A percentile compares a stretch with the other conserved stretches of the same genome.
phyloP scores from a whole-genome alignment of 2,329 filamentous ascomycete genomes.

The Cryphonectria nitschkei region DNA sequence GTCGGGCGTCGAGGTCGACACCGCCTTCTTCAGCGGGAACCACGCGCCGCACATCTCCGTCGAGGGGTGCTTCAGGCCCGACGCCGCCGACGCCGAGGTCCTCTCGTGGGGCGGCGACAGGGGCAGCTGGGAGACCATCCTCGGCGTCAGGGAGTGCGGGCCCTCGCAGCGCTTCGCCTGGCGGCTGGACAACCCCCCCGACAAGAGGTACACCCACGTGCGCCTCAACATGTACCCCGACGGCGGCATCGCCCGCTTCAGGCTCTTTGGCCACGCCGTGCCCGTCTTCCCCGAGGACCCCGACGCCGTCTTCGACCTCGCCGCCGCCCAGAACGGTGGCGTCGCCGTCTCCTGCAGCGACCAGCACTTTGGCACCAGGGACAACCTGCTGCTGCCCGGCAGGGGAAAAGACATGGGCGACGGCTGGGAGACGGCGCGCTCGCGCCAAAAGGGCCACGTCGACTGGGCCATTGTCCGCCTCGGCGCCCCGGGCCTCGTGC shows the following conservation, averaged over 20 bases:
- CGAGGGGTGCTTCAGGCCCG: constrained; percentile 68
- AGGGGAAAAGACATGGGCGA: constrained; percentile 85
- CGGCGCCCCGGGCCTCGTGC: constrained; percentile 66
- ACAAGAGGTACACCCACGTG: constrained; percentile 77
- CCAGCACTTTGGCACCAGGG: constrained; percentile 82
- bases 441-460: constrained; percentile 70
- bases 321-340: constrained; percentile 77
- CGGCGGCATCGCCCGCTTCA: constrained; percentile 80
- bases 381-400: constrained; percentile 78
- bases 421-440: constrained; percentile 83
- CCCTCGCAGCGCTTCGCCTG: constrained; percentile 75
- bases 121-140: constrained; percentile 73
- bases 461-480: constrained; percentile 83
- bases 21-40: constrained; percentile 81
- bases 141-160: constrained; percentile 71
- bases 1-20: constrained; percentile 78
- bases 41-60: constrained; percentile 80
- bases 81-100: constrained; percentile 61
- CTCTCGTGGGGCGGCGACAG: constrained; percentile 61
- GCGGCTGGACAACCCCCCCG: constrained; percentile 62
- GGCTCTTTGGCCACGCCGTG: constrained; percentile 75
- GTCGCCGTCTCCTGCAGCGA: constrained; percentile 77
- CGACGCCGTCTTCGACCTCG: constrained; percentile 72
- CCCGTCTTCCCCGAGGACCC: constrained; percentile 73
- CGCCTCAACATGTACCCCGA: constrained; percentile 85